Base-by-base conservation (phyloP, 2,329 filamentous ascomycete genomes). In the Penicillium sp. region DNA sequence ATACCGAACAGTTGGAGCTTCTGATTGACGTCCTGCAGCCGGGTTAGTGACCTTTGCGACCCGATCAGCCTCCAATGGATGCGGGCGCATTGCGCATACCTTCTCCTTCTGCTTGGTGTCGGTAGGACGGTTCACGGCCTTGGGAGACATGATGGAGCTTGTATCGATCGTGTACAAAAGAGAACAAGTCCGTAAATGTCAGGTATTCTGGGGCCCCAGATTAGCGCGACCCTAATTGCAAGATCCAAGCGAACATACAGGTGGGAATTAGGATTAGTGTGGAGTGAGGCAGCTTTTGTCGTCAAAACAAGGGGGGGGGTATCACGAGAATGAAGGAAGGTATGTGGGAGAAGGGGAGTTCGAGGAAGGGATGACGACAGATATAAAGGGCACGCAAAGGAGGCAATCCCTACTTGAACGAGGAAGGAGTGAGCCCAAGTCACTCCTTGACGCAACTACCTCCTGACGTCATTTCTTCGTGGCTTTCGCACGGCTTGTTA, bases 1-100 rank as follows among this genome's bases (percentile, higher is more conserved):
- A 97, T 96, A 67, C 93, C 94, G 68, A 95, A 99, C 34, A 97
- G 76, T 75, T 96, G 92, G 47, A 99, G 85, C 80, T 99, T 99
- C 71, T 86, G 85, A 75, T 94, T 94, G 75, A 97, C 87, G 71
- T 96, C 84, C 68, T 77, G 31, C 15, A 23, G 15, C 2, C n/a
- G 1, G 36, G 18, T 39, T 13, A 39, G 36, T 9, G 34, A 38
- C 7, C 4, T 6, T 4, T 7, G 34, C 16, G n/a, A 21, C 34
- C 8, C 18, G 10, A 21, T 18, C 6, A 39, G 16, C 34, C 34
- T 29, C 18, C 9, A 16, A 28, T 10, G 4, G 16, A 29, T 18
- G 21, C 13, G 8, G 21, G 33, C 26, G 34, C n/a, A 29, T 26
- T 16, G 26, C 12, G 48, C 66, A 48, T 61, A 76, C 86, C 62